These are phyloP conservation scores for Podaxis sp. DNA, from an alignment of 768 basidiomycete genomes.

Conservation along the genomic window DNA sequence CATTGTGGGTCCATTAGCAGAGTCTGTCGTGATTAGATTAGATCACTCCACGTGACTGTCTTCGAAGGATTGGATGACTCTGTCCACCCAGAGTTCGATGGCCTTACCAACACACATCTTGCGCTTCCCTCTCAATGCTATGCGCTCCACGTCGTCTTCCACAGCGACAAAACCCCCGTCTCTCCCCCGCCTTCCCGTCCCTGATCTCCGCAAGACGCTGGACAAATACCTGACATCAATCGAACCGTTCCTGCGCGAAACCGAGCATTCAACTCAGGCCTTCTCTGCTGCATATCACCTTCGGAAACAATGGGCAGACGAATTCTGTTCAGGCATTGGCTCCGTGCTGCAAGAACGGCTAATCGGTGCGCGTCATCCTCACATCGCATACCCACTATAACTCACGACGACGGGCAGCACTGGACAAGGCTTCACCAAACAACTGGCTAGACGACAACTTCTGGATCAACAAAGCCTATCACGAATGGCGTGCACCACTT, in stretches of 20 bases:
- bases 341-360: slow-evolving; percentile 66
- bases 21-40: slow-evolving; percentile 22
- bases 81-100: background rate
- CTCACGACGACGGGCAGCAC: slow-evolving; percentile 38
- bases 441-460: slow-evolving; percentile 96
- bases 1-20: background rate
- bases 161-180: slow-evolving; percentile 19
- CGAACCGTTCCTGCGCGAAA: slow-evolving; percentile 74
- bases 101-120: background rate
- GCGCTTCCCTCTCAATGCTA: background rate
- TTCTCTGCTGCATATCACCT: slow-evolving; percentile 50
- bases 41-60: slow-evolving; percentile 11
- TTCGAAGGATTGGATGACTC: slow-evolving; percentile 2
- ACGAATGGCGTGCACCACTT: slow-evolving; percentile 82
- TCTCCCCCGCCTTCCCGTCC: slow-evolving; percentile 78
- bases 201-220: slow-evolving; percentile 69
- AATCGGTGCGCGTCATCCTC: slow-evolving; percentile 45
- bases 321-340: slow-evolving; percentile 72
- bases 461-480: slow-evolving; percentile 86
- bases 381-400: slow-evolving; percentile 14
- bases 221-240: slow-evolving; percentile 76
- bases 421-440: slow-evolving; percentile 77
- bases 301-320: slow-evolving; percentile 55
- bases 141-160: slow-evolving; percentile 1
- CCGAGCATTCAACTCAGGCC: slow-evolving; percentile 53